Evolutionary conservation across 768 basidiomycete species (phyloP).

Genomic region (Xerocomellus dryophilus): DNA sequence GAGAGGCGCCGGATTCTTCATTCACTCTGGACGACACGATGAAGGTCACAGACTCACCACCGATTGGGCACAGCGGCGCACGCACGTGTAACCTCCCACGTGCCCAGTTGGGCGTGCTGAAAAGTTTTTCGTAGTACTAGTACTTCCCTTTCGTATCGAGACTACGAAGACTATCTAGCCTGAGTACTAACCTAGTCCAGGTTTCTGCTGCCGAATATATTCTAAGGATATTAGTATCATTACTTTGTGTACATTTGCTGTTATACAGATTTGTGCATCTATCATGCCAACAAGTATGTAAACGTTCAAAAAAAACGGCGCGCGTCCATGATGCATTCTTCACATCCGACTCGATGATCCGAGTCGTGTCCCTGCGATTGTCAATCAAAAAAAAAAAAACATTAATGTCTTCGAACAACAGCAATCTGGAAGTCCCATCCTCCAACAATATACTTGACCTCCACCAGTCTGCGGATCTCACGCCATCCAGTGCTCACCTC

Average conservation of each 20-base stretch:
- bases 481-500: slow-evolving; percentile 65
- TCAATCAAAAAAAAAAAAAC: neutral
- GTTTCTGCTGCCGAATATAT: neutral
- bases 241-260: slow-evolving; percentile 4
- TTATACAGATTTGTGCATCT: slow-evolving; percentile 13
- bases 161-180: neutral
- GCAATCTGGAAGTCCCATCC: slow-evolving; percentile 91
- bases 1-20: neutral
- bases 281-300: neutral
- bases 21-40: neutral
- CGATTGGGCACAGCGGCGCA: too few relatives aligned
- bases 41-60: neutral
- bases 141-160: too few relatives aligned
- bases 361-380: neutral
- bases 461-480: slow-evolving; percentile 77
- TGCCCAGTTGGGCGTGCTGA: too few relatives aligned
- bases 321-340: neutral
- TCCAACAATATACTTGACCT: slow-evolving; percentile 76
- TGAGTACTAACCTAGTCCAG: neutral
- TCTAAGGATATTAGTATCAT: neutral
- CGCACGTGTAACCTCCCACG: too few relatives aligned
- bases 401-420: slow-evolving; percentile 68
- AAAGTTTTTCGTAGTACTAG: too few relatives aligned
- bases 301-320: neutral
- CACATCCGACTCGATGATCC: neutral